These are phyloP conservation scores for Tolypocladium amazonense DNA, from an alignment of 2,329 filamentous ascomycete species.

Conservation along the genomic window DNA sequence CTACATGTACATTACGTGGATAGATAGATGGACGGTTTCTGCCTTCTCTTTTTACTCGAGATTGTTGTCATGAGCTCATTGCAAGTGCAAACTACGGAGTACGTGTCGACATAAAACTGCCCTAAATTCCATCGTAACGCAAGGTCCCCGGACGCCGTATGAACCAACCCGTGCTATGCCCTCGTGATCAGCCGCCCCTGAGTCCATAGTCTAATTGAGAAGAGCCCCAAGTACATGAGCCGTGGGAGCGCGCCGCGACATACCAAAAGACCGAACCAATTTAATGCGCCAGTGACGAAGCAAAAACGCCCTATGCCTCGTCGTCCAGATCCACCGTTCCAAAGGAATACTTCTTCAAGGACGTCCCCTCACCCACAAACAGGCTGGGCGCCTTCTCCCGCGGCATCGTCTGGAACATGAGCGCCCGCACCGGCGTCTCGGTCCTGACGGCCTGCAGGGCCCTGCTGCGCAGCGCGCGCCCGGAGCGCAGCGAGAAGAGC, in stretches of 20 bases:
- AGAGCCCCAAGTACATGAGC: background rate
- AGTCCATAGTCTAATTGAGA: no score
- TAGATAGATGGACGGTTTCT: no score
- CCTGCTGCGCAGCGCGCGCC: conserved; percentile 21
- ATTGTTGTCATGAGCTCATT: background rate
- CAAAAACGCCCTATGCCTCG: conserved; percentile 16
- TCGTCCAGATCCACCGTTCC: conserved; percentile 20
- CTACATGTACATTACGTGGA: no score
- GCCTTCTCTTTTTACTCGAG: no score
- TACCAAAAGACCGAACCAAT: background rate
- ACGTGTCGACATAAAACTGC: background rate
- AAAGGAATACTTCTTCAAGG: conserved; percentile 34
- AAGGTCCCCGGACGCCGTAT: background rate
- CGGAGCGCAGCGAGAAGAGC: conserved; percentile 39
- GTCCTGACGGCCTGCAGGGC: conserved; percentile 13
- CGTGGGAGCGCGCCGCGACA: background rate
- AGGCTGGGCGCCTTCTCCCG: conserved; percentile 34
- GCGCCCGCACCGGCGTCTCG: conserved; percentile 24
- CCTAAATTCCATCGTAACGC: background rate
- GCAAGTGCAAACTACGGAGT: background rate
- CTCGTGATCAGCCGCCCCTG: background rate
- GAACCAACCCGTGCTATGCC: background rate
- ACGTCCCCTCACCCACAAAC: conserved; percentile 28
- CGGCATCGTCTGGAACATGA: conserved; percentile 36
- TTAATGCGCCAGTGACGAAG: background rate